phyloP scores from a whole-genome alignment of 2,329 filamentous ascomycete genomes.

The Magnaporthiopsis incrustans region DNA sequence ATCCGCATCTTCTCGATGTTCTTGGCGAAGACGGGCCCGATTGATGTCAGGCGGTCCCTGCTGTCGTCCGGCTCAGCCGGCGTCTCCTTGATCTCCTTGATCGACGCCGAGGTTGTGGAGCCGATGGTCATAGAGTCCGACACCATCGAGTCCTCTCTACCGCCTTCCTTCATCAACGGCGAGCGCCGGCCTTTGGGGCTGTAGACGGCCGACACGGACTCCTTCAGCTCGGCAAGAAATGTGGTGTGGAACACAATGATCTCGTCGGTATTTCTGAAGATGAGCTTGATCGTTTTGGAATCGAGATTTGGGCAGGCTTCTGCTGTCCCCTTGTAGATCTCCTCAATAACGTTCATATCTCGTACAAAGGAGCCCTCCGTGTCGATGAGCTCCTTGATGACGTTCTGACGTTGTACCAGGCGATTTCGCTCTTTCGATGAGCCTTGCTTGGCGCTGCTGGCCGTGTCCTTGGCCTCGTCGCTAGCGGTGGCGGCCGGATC shows the following conservation, averaged over 20 bases:
- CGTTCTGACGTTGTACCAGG: slow-evolving; percentile 71
- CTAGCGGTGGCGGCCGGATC: slow-evolving; percentile 22
- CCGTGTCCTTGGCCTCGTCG: slow-evolving; percentile 3
- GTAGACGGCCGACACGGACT: slow-evolving; percentile 72
- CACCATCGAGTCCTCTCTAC: slow-evolving; percentile 18
- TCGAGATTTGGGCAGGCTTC: slow-evolving; percentile 73
- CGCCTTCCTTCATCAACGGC: slow-evolving; percentile 29
- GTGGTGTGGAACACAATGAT: slow-evolving; percentile 78
- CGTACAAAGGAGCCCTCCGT: slow-evolving; percentile 87
- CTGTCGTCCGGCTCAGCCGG: slow-evolving; percentile 37
- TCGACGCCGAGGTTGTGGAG: slow-evolving; percentile 24
- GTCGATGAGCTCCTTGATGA: slow-evolving; percentile 86
- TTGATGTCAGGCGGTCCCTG: slow-evolving; percentile 42
- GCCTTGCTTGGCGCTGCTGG: slow-evolving; percentile 22
- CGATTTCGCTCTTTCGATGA: slow-evolving; percentile 55
- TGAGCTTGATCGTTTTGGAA: slow-evolving; percentile 73
- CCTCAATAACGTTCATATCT: slow-evolving; percentile 95
- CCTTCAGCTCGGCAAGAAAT: slow-evolving; percentile 74
- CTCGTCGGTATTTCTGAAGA: slow-evolving; percentile 90
- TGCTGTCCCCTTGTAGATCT: slow-evolving; percentile 94
- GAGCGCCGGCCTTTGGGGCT: slow-evolving; percentile 47
- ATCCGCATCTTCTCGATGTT: slow-evolving; percentile 54
- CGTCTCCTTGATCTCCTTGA: slow-evolving; percentile 22
- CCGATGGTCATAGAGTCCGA: slow-evolving; percentile 23
- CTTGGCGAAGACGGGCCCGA: slow-evolving; percentile 45